These are phyloP conservation scores for Fistulinella prunicolor DNA, from an alignment of 768 basidiomycete genomes.

Conservation along the genomic window DNA sequence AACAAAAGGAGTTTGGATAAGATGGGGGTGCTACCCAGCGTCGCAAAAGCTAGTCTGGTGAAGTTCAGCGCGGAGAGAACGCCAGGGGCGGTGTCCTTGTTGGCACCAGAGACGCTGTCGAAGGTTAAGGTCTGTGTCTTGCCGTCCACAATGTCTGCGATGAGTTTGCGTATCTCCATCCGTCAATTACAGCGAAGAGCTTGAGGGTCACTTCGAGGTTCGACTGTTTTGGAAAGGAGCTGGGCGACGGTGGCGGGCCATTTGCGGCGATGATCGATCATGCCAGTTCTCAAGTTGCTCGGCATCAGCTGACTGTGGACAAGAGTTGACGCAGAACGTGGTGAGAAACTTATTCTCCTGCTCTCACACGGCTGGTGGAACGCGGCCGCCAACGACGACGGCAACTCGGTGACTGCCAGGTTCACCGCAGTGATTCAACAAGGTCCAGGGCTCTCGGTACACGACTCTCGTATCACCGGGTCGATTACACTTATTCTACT, in stretches of 20 bases:
- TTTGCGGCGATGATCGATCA: slow-evolving; percentile 1
- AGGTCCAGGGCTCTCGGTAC: no score
- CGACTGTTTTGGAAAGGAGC: slow-evolving; percentile 5
- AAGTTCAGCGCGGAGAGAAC: slow-evolving; percentile 62
- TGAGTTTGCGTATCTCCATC: slow-evolving; percentile 14
- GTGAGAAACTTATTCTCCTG: no score
- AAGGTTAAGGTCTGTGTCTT: slow-evolving; percentile 40
- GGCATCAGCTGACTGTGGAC: no score
- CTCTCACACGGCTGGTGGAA: no score
- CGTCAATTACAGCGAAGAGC: no score
- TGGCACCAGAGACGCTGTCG: slow-evolving; percentile 38
- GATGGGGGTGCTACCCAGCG: background rate
- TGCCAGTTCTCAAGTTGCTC: background rate
- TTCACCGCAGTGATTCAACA: no score
- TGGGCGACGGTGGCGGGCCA: no score
- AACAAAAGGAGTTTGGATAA: slow-evolving; percentile 10
- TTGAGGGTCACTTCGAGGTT: background rate
- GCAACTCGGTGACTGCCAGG: no score
- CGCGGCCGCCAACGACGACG: no score
- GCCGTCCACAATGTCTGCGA: slow-evolving; percentile 22
- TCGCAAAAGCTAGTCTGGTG: slow-evolving; percentile 42
- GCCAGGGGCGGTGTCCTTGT: slow-evolving; percentile 38
- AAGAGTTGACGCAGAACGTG: background rate
- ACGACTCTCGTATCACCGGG: no score
- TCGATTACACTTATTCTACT: no score